Conservation (phyloP, 805 yeast genomes). For the Alloascoidea hylecoeti region DNA sequence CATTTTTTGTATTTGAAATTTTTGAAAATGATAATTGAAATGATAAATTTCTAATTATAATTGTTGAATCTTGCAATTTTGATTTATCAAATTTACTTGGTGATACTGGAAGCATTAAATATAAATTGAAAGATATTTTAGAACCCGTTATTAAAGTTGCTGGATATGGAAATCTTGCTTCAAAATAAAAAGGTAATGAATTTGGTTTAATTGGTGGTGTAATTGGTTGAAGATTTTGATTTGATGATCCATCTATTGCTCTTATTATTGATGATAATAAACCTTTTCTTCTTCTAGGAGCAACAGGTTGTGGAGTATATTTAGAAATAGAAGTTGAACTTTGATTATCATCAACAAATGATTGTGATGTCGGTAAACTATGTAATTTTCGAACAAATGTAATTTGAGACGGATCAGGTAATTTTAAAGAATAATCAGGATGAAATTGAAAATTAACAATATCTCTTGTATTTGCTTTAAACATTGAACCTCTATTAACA, state of each 20-base stretch:
- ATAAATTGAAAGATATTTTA: not conserved
- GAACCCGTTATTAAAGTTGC: not conserved
- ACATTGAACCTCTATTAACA: not conserved
- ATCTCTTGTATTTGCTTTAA: conserved; percentile 1
- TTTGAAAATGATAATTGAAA: not conserved
- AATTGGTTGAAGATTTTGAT: not conserved
- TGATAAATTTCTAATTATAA: not conserved
- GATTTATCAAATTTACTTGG: not conserved
- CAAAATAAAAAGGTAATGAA: not conserved
- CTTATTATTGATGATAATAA: not conserved
- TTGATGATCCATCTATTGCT: not conserved
- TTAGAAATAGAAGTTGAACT: not conserved
- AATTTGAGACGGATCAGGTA: not conserved
- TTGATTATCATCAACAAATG: not conserved
- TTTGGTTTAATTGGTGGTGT: not conserved
- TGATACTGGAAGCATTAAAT: not conserved
- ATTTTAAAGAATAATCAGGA: not conserved
- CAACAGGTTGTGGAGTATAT: not conserved
- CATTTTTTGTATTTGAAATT: not conserved
- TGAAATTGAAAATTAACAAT: not conserved
- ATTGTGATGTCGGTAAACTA: not conserved
- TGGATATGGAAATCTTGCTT: not conserved
- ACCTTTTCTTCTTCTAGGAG: not conserved
- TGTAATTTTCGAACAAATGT: not conserved
- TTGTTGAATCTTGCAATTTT: not conserved